These are phyloP conservation scores for Alternaria viburni DNA, from an alignment of 2,329 filamentous ascomycete species.

Conservation along the genomic window DNA sequence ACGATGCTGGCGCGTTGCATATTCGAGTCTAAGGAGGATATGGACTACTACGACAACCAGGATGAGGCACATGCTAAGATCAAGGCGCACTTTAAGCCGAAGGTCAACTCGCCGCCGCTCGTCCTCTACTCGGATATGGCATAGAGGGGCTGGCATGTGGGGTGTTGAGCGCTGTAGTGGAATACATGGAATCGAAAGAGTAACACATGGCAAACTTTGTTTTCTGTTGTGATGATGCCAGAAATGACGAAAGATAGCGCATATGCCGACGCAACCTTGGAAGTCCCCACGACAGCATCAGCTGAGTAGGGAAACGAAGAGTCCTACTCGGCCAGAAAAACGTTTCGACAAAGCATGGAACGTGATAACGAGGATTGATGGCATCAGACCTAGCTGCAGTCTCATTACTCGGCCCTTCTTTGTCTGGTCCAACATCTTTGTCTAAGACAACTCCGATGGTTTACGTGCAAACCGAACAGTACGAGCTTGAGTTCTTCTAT, in stretches of 20 bases:
- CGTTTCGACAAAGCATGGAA: background rate
- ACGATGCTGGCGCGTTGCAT: conserved; percentile 68
- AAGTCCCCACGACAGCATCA: background rate
- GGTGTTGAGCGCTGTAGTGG: background rate
- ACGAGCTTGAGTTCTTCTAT: too few relatives aligned
- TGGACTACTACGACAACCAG: background rate
- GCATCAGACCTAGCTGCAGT: background rate
- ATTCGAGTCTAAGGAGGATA: conserved; percentile 64
- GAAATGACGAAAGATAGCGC: background rate
- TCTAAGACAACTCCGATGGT: background rate
- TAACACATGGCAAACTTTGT: background rate
- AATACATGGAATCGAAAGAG: background rate
- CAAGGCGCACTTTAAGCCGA: conserved; percentile 46
- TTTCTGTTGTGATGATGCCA: background rate
- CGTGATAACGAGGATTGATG: background rate
- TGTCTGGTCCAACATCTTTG: background rate
- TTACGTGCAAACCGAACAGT: too few relatives aligned
- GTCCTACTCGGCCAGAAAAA: background rate
- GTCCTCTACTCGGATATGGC: conserved; percentile 35
- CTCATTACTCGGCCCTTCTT: background rate
- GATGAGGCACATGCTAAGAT: conserved; percentile 59
- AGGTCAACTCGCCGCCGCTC: conserved; percentile 34
- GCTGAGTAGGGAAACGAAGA: background rate
- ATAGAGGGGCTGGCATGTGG: background rate
- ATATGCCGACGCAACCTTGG: background rate